These are phyloP conservation scores for Geranomyces variabilis DNA, from an alignment of 192 early-diverging fungal species.

Conservation along the genomic window DNA sequence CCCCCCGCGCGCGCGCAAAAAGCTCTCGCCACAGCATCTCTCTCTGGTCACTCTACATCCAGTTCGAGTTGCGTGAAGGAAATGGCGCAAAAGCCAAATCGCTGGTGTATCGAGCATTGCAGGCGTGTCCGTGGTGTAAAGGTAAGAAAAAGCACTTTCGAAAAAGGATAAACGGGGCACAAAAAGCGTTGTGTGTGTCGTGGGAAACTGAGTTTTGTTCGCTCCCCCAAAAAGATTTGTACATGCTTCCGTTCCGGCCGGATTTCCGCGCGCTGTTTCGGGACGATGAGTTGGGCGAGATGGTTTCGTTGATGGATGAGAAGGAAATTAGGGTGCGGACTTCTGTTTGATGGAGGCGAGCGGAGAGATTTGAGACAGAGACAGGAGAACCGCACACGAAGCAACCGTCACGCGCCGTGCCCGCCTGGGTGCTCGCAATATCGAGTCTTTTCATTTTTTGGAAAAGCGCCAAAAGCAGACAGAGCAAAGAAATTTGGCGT, in stretches of 20 bases:
- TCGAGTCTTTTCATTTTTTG: no score
- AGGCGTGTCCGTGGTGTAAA: slow-evolving; percentile 73
- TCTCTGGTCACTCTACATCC: slow-evolving; percentile 66
- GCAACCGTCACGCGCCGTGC: no score
- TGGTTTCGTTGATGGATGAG: slow-evolving; percentile 63
- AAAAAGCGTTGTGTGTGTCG: no score
- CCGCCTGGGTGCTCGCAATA: no score
- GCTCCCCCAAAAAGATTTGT: slow-evolving; percentile 45
- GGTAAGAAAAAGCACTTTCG: slow-evolving; percentile 38
- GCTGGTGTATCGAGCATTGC: slow-evolving; percentile 61
- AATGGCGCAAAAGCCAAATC: slow-evolving; percentile 48
- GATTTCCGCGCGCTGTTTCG: slow-evolving; percentile 42
- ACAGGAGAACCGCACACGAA: no score
- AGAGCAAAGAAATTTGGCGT: no score
- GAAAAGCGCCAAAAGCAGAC: no score
- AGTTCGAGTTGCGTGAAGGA: slow-evolving; percentile 57
- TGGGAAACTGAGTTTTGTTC: background rate
- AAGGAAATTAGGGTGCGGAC: slow-evolving; percentile 64
- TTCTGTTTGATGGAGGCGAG: background rate
- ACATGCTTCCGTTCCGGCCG: slow-evolving; percentile 55
- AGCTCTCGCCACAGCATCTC: slow-evolving; percentile 52
- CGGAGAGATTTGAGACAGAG: no score
- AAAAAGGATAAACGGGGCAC: no score
- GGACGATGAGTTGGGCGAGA: slow-evolving; percentile 55
- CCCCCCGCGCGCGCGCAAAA: no score